Evolutionary conservation across 192 early-diverging fungal species (phyloP).

Genomic region (Umbelopsis sp.): DNA sequence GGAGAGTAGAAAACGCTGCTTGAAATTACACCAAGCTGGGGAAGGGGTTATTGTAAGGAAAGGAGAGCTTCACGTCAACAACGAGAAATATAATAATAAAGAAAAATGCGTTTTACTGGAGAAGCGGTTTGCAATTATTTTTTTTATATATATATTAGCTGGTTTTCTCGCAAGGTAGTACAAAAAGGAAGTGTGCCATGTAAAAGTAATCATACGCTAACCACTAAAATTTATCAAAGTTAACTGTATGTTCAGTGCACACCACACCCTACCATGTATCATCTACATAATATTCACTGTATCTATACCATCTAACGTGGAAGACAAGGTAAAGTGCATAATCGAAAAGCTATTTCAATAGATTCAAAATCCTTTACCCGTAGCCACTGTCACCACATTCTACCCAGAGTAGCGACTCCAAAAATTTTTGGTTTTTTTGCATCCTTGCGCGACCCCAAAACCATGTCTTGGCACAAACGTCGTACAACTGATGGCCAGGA

Average conservation of each 20-base stretch:
- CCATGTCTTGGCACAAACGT: conserved; percentile 4
- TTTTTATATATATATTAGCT: background rate
- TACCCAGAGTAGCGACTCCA: background rate
- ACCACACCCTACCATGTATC: background rate
- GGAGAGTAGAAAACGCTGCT: background rate
- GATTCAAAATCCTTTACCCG: conserved; percentile 14
- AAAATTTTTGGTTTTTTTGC: background rate
- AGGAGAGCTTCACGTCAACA: background rate
- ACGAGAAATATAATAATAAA: background rate
- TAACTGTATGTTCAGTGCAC: no score
- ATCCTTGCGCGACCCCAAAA: background rate
- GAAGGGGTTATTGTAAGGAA: conserved; percentile 10
- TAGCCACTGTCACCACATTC: background rate
- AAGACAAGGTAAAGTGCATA: no score
- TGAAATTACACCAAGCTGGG: background rate
- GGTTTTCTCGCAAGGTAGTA: no score
- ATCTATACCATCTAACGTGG: no score
- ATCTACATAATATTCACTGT: no score
- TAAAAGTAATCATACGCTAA: no score
- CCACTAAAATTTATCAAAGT: no score
- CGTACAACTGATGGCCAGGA: background rate
- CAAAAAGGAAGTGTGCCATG: no score
- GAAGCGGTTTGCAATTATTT: background rate
- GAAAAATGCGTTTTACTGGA: background rate
- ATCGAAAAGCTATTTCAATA: no score